A percentile compares a stretch with the other conserved stretches of the same genome.
Evolutionary conservation across 768 basidiomycete genomes (phyloP).

Genomic region (Artomyces pyxidatus): DNA sequence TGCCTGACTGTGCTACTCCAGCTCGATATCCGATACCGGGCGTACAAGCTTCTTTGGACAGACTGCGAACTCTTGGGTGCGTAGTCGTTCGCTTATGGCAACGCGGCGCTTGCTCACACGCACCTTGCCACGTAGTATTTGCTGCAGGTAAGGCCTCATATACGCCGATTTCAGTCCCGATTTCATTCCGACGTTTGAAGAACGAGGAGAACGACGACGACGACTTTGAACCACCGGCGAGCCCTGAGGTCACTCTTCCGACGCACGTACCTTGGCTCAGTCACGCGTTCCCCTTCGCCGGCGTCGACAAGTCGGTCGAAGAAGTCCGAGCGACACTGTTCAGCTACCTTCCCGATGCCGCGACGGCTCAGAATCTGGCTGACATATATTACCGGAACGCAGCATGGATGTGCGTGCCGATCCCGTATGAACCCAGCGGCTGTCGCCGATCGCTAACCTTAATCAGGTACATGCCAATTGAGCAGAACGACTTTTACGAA

Average conservation of each 20-base stretch:
- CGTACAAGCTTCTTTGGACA: slow-evolving; percentile 59
- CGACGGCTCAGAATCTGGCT: slow-evolving; percentile 28
- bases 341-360: slow-evolving; percentile 35
- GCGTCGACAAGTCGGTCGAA: slow-evolving; percentile 32
- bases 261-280: slow-evolving; percentile 51
- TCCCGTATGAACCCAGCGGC: background rate
- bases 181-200: slow-evolving; percentile 23
- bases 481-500: slow-evolving; percentile 47
- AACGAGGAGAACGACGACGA: slow-evolving; percentile 56
- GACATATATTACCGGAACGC: slow-evolving; percentile 58
- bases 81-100: slow-evolving; percentile 17
- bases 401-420: slow-evolving; percentile 54
- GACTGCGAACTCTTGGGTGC: slow-evolving; percentile 63
- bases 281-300: slow-evolving; percentile 51
- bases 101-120: slow-evolving; percentile 5
- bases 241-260: slow-evolving; percentile 35
- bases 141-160: slow-evolving; percentile 50
- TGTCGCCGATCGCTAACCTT: background rate
- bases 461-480: slow-evolving; percentile 58
- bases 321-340: slow-evolving; percentile 37
- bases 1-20: slow-evolving; percentile 24
- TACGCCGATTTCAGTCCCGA: slow-evolving; percentile 4
- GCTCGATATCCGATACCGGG: slow-evolving; percentile 55
- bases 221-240: slow-evolving; percentile 27
- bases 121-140: slow-evolving; percentile 39